Base-by-base conservation (phyloP, 495 filamentous ascomycete genomes). In the Aspergillus conjunctus region DNA sequence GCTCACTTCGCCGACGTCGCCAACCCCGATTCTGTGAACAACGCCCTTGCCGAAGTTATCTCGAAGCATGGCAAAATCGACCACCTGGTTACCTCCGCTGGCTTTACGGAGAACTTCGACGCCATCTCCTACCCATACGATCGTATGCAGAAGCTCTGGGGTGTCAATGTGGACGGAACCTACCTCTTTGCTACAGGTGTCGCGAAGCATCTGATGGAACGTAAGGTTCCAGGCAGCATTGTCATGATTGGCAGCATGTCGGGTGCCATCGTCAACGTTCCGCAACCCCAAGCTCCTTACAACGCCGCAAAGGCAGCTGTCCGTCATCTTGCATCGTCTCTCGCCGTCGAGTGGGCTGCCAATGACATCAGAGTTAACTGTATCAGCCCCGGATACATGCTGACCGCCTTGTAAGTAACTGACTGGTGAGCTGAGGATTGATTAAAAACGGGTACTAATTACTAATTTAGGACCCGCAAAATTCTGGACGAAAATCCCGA, bases 221-320 rank as follows among this genome's bases (percentile, higher is more conserved):
- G 91, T 62, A 85, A 91, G 63, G 79, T 81, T 15, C 79, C 84
- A 4, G 93, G 94, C 6, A 93, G 88, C 75, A 91, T 98, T 73
- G 89, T 97, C 60, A 91, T 97, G 79, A 96, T 97, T 65, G 92
- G 92, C 15, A 92, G 88, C 82, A 97, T 98, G 94, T 91, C 87
- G 33, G 93, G 92, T 44, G 74, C 86, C 37, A 91, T 97, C 63
- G 93, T 97, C 69, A 97, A 97, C 61, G 87, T 97, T 7, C 93
- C 93, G 3, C 93, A 98, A 72, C 92, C 92, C 7, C 93, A 97
- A 71, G 88, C 90, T 66, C 92, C 93, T 0, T 96, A 97, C 71
- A 96, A 96, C 68, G 91, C 87, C 1, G 82, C 91, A 56, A 97
- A 97, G 70, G 92, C 92, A 5, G 92, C 91, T 0, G 91, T 97